These are phyloP conservation scores for Citeromyces siamensis DNA, from an alignment of 1,139 yeast species.

Conservation along the genomic window DNA sequence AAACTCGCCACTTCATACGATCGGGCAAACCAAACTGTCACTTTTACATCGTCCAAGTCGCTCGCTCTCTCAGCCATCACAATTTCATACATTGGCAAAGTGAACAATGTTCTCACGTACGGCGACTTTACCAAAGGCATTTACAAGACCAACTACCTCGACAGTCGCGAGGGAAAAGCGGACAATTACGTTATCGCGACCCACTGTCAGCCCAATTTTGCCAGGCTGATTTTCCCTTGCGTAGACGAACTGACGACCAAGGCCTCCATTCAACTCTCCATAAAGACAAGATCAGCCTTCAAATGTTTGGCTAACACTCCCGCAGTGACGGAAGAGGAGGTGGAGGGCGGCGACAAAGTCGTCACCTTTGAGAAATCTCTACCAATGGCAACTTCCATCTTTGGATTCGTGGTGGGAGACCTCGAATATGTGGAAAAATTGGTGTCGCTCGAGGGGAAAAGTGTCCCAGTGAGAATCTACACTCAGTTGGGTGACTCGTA, in stretches of 20 bases:
- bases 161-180: slow-evolving; percentile 28
- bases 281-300: slow-evolving; percentile 31
- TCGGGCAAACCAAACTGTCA: slow-evolving; percentile 25
- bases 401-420: slow-evolving; percentile 59
- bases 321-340: slow-evolving; percentile 6
- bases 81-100: slow-evolving; percentile 35
- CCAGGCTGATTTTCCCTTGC: slow-evolving; percentile 50
- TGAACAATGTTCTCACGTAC: slow-evolving; percentile 41
- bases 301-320: slow-evolving; percentile 38
- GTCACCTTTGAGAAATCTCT: slow-evolving; percentile 40
- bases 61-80: slow-evolving; percentile 11
- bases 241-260: slow-evolving; percentile 50
- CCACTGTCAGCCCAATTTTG: slow-evolving; percentile 58
- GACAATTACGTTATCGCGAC: slow-evolving; percentile 45
- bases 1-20: slow-evolving; percentile 24
- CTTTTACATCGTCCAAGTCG: slow-evolving; percentile 10
- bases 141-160: slow-evolving; percentile 45
- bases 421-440: slow-evolving; percentile 34
- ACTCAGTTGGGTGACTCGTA: slow-evolving; percentile 41
- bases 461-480: slow-evolving; percentile 36
- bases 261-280: slow-evolving; percentile 32
- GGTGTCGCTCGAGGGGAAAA: slow-evolving; percentile 11
- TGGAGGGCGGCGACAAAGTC: slow-evolving; percentile 16
- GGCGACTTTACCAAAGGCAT: slow-evolving; percentile 52
- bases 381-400: slow-evolving; percentile 45